Base-by-base conservation (phyloP, 768 basidiomycete species). In the Boletus coccyginus region DNA sequence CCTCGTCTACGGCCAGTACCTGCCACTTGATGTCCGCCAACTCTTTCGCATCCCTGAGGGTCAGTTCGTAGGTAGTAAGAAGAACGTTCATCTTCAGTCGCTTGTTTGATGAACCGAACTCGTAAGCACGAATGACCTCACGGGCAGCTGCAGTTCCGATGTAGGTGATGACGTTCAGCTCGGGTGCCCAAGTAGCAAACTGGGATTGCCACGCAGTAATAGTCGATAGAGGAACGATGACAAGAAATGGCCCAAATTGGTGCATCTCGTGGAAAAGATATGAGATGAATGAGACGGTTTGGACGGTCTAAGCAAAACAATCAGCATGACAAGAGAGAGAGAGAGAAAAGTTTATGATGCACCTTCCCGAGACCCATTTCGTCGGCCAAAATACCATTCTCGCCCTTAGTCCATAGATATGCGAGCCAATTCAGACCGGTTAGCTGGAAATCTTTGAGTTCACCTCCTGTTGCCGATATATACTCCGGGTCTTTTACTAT, bases 361-460 rank as follows among this genome's bases (percentile, higher is more conserved):
- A 90, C 82, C 84, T 99, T 99, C 52, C 97, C 97, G 27, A 99
- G 88, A 70, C 97, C 97, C 97, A 98, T 99, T 81, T 99, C 97
- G 67, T 99, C 97, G 1, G 97, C 97, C 36, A 99, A 76, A 56
- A 99, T 97, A 19, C 97, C 97, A 68, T 98, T 98, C 64, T 96
- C 90, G 10, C 92, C 92, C 63, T 92, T 86, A 61, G 83, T 86
- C 97, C 97, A 98, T 16, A 95, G 77, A 72, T 96, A 98, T 5
- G 92, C 89, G n/a, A 99, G 80, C 97, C 97, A 99, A 69, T 99
- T 99, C 60, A 99, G 79, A 24, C 97, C 97, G 3, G 94, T 97
- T 40, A 98, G 79, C 76, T 99, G 97, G 77, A 99, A 99, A 66
- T 98, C 97, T 74, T 99, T 99, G 58, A 98, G 79, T 59, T 86